phyloP scores from a whole-genome alignment of 495 filamentous ascomycete species.

The Chaetomidium leptoderma region DNA sequence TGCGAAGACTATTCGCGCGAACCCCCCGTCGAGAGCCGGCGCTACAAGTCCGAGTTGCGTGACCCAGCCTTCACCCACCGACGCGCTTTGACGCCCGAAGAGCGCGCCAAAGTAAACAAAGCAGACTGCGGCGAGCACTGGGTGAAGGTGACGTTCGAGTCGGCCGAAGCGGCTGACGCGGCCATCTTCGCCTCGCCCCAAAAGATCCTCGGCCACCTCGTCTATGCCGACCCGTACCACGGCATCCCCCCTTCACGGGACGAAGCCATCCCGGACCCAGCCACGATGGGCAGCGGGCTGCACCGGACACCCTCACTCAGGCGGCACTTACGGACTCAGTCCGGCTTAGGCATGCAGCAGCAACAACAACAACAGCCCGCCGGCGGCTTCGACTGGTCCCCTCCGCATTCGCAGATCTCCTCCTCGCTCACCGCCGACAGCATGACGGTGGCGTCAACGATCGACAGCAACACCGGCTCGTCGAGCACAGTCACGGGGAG shows the following conservation, averaged over 20 bases:
- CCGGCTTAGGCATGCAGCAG: constrained; percentile 12
- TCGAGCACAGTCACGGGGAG: constrained; percentile 56
- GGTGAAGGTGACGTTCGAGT: constrained; percentile 93
- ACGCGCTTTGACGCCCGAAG: constrained; percentile 58
- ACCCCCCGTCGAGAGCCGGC: constrained; percentile 51
- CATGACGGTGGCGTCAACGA: constrained; percentile 35
- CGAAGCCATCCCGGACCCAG: constrained; percentile 30
- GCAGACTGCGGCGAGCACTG: constrained; percentile 78
- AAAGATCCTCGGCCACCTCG: constrained; percentile 66
- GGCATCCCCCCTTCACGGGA: constrained; percentile 66
- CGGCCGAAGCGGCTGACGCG: constrained; percentile 67
- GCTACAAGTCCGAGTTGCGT: constrained; percentile 58
- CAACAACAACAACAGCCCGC: no score
- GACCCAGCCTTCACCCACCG: constrained; percentile 58
- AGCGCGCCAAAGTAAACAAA: constrained; percentile 68
- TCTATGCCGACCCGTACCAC: constrained; percentile 73
- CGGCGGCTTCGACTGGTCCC: constrained; percentile 28
- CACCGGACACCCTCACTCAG: neutral
- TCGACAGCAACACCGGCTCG: constrained; percentile 46
- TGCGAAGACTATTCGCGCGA: constrained; percentile 86
- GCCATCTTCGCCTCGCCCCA: constrained; percentile 74
- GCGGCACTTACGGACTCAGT: constrained; percentile 14
- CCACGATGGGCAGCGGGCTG: constrained; percentile 2
- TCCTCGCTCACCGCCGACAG: constrained; percentile 46
- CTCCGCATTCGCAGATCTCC: constrained; percentile 40